Evolutionary conservation across 805 yeast genomes (phyloP), one percentile per base, ranked within the genome.

Genomic region (Monosporozyma aerobia): DNA sequence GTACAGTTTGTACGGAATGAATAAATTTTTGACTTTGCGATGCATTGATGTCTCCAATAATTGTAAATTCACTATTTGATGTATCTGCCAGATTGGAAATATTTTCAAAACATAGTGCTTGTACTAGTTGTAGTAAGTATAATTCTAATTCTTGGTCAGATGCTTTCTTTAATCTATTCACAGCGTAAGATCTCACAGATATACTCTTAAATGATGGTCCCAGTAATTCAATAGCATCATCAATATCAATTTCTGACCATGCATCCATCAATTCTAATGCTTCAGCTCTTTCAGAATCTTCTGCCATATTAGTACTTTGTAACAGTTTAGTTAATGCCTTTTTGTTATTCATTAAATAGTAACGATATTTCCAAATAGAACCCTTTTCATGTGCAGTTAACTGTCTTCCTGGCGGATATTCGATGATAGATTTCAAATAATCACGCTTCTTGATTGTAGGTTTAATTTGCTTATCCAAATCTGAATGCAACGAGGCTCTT

Each of bases 291-390:
- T 92, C 99, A 51, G 75, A 72, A 55, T 85, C 86, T 66, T 90
- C 95, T 39, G 81, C 87, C 87, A 97, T 87, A 59, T 90, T 84
- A 16, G 90, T 86, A 45, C 95, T 83, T 65, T 90, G 89, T 57
- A 92, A 76, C 55, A 94, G 83, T 67, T 92, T 92, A 29, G 90
- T 84, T 52, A 87, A 72, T 1, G 85, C 84, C 52, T 77, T 79
- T 61, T 80, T 80, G 59, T 82, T 82, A 51, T 82, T 77, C n/a
- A 86, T 73, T 19, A 87, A 69, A 67, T 83, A 90, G 69, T 87
- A 94, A 51, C 98, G 72, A 68, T 85, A 92, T 67, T 86, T 87
- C 97, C 98, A 92, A 9, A 92, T 77, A 62, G 89, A 69, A 57
- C 89, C 88, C 71, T 86, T 88, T 59, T 92, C 97, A 63, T 84